Base-by-base conservation (phyloP, 2,329 filamentous ascomycete species). In the Salinomyces thailandicus region DNA sequence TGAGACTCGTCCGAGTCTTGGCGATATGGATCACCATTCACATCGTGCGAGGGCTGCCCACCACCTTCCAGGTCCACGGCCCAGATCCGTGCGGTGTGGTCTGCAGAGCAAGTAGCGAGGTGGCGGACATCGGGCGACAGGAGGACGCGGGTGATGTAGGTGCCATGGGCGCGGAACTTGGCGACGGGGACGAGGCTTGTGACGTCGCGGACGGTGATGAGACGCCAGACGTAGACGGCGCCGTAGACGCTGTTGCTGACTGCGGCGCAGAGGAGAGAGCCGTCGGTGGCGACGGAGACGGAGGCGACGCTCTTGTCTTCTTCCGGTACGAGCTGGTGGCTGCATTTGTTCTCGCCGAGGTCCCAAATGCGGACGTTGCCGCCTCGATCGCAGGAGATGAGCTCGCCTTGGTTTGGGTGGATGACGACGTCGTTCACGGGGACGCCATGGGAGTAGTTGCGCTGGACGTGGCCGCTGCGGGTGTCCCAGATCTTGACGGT, bases 401-500 rank as follows among this genome's bases (percentile, higher is more conserved):
- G 81, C 66, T 98, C 91, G 42, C 89, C 91, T 66, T 98, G 91
- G 57, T 98, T 98, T 0, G 91, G 91, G 60, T 98, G 91, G 38
- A 98, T 98, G n/a, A 96, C 91, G 6, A 98, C 91, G 61, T 98
- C 91, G 55, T 95, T 98, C 35, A 89, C 91, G 0, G 91, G 79
- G 20, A 78, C 80, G 36, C 81, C 83, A 59, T 98, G 91, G 49
- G 75, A 80, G 60, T 98, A 98, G 62, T 89, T 94, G 37, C 91
- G 77, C 63, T 98, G 91, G 37, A 96, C 77, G 39, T 74, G 79
- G 31, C 85, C 89, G 9, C 74, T 83, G 31, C 87, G 71, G 4
- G 86, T 94, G 59, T 95, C 89, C 87, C 87, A 95, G 46, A 95
- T 93, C 69, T 93, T 93, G 55, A 95, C 87, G 0, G 85, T 93